Percentiles rank a stretch among this genome's conserved stretches.
These are phyloP conservation scores for Xylaria sp. DNA, from an alignment of 495 filamentous ascomycete genomes.

Conservation along the genomic window DNA sequence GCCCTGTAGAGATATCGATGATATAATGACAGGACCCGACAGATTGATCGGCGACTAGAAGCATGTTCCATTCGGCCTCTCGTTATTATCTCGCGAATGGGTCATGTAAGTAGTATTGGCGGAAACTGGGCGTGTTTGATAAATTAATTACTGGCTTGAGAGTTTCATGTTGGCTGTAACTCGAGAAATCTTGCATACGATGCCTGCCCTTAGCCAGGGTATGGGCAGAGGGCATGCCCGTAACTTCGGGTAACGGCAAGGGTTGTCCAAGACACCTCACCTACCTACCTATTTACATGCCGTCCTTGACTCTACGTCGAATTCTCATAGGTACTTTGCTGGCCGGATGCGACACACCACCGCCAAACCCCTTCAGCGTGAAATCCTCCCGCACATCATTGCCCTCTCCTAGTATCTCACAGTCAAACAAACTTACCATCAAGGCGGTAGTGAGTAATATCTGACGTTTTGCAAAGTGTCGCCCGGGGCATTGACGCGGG, in stretches of 20 bases:
- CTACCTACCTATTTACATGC: constrained; percentile 3
- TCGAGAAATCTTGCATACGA: neutral
- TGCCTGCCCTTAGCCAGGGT: neutral
- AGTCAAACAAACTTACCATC: constrained; percentile 40
- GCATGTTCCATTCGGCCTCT: neutral
- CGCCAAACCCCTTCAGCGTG: constrained; percentile 36
- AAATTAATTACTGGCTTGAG: neutral
- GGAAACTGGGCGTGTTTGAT: neutral
- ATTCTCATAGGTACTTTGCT: constrained; percentile 27
- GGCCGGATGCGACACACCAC: constrained; percentile 34
- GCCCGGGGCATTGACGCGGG: constrained; percentile 40
- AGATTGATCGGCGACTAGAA: neutral
- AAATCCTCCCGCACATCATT: constrained; percentile 31
- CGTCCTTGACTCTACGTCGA: constrained; percentile 24
- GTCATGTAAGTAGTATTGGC: neutral
- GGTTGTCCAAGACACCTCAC: neutral
- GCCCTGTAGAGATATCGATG: no score
- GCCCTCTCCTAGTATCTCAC: constrained; percentile 34
- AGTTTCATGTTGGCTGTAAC: neutral
- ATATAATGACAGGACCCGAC: neutral
- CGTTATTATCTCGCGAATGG: no score
- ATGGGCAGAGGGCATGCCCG: neutral
- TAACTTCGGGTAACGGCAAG: neutral
- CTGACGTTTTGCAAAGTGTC: constrained; percentile 44
- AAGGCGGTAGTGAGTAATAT: constrained; percentile 39